phyloP scores from a whole-genome alignment of 225 moss, liverwort and hornwort genomes.

The Lunularia cruciata region DNA sequence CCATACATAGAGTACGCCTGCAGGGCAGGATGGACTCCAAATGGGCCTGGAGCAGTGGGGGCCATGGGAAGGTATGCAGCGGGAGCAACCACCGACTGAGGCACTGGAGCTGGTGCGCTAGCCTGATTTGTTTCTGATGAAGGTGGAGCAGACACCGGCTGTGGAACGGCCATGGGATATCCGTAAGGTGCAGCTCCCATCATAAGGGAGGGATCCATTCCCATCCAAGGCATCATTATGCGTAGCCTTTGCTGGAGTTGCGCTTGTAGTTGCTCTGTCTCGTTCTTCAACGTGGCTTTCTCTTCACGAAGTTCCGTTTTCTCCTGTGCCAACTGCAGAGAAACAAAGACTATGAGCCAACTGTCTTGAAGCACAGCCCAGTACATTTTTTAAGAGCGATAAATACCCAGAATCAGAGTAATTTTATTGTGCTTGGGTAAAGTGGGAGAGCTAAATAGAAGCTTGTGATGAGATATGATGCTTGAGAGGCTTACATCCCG shows the following conservation, averaged over 20 bases:
- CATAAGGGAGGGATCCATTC: slow-evolving; percentile 80
- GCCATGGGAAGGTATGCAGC: slow-evolving; percentile 66
- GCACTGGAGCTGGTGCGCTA: slow-evolving; percentile 41
- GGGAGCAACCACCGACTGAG: slow-evolving; percentile 45
- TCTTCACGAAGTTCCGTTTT: slow-evolving; percentile 95
- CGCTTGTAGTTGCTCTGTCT: slow-evolving; percentile 79
- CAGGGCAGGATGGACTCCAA: slow-evolving; percentile 64
- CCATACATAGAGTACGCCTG: slow-evolving; percentile 79
- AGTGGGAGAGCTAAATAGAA: not conserved
- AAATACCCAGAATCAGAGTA: not conserved
- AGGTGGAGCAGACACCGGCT: slow-evolving; percentile 51
- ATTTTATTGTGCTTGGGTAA: not conserved
- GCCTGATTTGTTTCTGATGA: slow-evolving; percentile 43
- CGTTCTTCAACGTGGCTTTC: slow-evolving; percentile 72
- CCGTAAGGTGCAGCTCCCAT: slow-evolving; percentile 75
- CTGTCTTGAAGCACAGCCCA: no score
- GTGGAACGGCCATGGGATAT: slow-evolving; percentile 78
- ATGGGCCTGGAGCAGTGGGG: slow-evolving; percentile 65
- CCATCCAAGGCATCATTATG: slow-evolving; percentile 81
- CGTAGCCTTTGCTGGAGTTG: slow-evolving; percentile 85
- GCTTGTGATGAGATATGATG: not conserved
- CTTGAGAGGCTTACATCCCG: slow-evolving; percentile 63
- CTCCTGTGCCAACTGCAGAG: slow-evolving; percentile 72
- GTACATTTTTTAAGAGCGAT: no score
- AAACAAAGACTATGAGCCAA: not conserved